Evolutionary conservation across 2,329 filamentous ascomycete genomes (phyloP), one percentile per base, ranked within the genome.

Genomic region (Arthrobotrys sphaeroides): DNA sequence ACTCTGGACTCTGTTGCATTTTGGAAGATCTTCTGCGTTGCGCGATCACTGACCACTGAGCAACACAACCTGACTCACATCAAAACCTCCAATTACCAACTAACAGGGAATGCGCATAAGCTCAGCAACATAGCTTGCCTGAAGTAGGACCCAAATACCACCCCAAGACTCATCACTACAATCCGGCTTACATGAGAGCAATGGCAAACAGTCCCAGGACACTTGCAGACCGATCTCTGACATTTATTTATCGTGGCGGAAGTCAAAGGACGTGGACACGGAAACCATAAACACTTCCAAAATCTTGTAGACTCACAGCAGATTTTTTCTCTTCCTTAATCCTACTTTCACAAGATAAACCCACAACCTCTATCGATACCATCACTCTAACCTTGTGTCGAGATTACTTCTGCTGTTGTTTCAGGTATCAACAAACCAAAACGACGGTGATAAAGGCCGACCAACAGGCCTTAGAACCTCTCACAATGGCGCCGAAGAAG

Each of bases 401-500:
- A n/a, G n/a, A 20, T 33, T 33, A 43, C 31, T 24, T 10, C 9
- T 24, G 22, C 40, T 43, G 5, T 36, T 10, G 6, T 36, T 38
- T 22, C 26, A n/a, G 2, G 7, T 4, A 53, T 53, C 28, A 12
- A 16, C 18, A 40, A 7, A 7, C n/a, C 9, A 5, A 16, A 16
- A 49, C 5, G 5, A 20, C 16, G 20, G 26, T 5, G 9, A 28
- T n/a, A 28, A 3, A 45, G 26, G 47, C 67, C 49, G 59, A 59
- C 26, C 49, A 31, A 38, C 18, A 5, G 55, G 36, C n/a, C 26
- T 26, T 9, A 5, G 18, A 24, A 28, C 5, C 13, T 6, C 10
- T 40, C 45, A 51, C 20, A 16, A 77, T 77, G 73, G 16, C 73
- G 13, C 73, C 73, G 3, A 77, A 77, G 9, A 72, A 72, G 31